Evolutionary conservation across 257 asterid species (phyloP).

Genomic region (Solanum chiquidenum): DNA sequence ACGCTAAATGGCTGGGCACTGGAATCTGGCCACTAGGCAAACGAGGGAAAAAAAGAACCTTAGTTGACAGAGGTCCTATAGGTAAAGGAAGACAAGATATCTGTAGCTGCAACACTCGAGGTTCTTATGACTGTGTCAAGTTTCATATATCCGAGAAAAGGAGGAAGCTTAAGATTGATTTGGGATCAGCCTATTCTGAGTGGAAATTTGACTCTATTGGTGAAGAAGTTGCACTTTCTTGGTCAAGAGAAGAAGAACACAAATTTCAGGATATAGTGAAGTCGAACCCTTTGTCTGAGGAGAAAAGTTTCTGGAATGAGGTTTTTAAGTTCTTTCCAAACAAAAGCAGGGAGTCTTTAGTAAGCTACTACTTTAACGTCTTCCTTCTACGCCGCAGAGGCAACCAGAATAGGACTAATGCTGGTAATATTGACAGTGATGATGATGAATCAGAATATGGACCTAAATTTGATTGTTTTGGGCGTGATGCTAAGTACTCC

Average conservation of each 20-base stretch:
- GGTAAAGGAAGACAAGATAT: conserved; percentile 37
- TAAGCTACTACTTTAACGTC: conserved; percentile 27
- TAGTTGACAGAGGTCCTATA: conserved; percentile 27
- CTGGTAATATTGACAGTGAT: conserved; percentile 49
- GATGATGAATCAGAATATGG: conserved; percentile 33
- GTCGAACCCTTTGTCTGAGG: conserved; percentile 10
- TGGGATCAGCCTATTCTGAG: conserved; percentile 24
- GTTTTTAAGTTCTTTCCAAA: conserved; percentile 16
- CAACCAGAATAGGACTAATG: conserved; percentile 53
- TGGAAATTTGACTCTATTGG: conserved; percentile 29
- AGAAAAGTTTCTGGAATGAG: conserved; percentile 26
- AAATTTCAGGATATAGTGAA: conserved; percentile 23
- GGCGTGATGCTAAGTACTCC: conserved; percentile 33
- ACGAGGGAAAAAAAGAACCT: conserved; percentile 3
- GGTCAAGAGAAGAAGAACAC: conserved; percentile 27
- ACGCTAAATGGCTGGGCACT: conserved; percentile 37
- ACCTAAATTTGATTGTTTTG: conserved; percentile 18
- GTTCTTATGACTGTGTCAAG: conserved; percentile 25
- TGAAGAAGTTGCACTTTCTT: conserved; percentile 20
- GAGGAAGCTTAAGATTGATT: conserved; percentile 19
- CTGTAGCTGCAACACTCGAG: conserved; percentile 28
- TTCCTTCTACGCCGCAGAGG: conserved; percentile 39
- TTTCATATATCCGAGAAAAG: conserved; percentile 27
- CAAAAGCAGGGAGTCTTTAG: conserved; percentile 9
- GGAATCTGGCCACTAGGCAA: conserved; percentile 26